Evolutionary conservation across 768 basidiomycete species (phyloP).

Genomic region (Gymnopilus dilepis): DNA sequence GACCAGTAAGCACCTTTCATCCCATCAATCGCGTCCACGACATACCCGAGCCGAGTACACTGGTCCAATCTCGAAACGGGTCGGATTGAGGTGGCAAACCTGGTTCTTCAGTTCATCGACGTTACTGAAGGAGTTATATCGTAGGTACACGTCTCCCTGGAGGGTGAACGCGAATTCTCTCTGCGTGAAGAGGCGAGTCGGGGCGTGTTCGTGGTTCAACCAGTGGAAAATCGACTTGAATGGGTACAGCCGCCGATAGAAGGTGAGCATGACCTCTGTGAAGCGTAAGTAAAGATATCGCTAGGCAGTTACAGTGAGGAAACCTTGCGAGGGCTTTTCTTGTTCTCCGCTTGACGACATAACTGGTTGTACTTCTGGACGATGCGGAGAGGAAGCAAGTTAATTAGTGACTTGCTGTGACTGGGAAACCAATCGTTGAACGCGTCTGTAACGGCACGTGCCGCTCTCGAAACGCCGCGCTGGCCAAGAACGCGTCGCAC

Average conservation of each 20-base stretch:
- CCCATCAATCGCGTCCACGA: constrained; percentile 20
- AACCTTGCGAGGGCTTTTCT: constrained; percentile 29
- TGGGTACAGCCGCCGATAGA: constrained; percentile 92
- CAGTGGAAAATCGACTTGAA: constrained; percentile 93
- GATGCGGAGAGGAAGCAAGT: background rate
- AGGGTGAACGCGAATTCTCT: constrained; percentile 97
- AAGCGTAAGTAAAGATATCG: background rate
- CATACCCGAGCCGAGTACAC: constrained; percentile 86
- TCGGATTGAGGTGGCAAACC: constrained; percentile 82
- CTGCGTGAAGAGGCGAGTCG: constrained; percentile 85
- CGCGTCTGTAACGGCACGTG: constrained; percentile 30
- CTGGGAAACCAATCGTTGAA: background rate
- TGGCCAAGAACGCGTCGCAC: background rate
- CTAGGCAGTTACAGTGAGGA: background rate
- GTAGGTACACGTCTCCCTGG: constrained; percentile 87
- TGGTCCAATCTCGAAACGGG: constrained; percentile 96
- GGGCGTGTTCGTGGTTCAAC: constrained; percentile 89
- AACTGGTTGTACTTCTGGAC: background rate
- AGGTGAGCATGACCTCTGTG: constrained; percentile 59
- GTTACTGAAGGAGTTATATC: constrained; percentile 90
- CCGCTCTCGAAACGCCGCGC: background rate
- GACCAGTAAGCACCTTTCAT: background rate
- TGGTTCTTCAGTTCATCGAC: constrained; percentile 93
- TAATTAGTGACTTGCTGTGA: background rate
- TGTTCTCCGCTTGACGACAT: constrained; percentile 9